Percentiles rank a stretch among this genome's conserved stretches.
phyloP scores from a whole-genome alignment of 805 yeast species.

The Zygosaccharomyces siamensis region DNA sequence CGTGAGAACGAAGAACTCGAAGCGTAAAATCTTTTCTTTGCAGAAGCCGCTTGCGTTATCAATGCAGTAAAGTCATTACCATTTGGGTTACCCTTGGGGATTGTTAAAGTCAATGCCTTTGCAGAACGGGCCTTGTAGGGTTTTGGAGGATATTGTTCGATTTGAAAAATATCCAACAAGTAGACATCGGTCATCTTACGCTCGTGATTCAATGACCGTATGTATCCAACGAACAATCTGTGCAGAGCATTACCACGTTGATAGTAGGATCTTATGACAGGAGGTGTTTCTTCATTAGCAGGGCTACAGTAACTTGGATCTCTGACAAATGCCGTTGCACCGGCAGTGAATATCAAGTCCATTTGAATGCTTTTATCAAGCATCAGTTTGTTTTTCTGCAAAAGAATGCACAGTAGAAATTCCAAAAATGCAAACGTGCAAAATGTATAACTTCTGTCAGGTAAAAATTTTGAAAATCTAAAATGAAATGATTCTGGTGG shows the following conservation, averaged over 20 bases:
- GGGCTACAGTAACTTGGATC: constrained; percentile 5
- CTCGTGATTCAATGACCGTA: constrained; percentile 33
- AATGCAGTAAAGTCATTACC: constrained; percentile 33
- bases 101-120: constrained; percentile 35
- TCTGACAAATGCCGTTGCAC: constrained; percentile 35
- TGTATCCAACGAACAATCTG: constrained; percentile 33
- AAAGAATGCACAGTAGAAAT: constrained; percentile 30
- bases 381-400: constrained; percentile 31
- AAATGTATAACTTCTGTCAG: constrained; percentile 36
- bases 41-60: constrained; percentile 36
- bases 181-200: constrained; percentile 31
- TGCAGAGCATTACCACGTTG: constrained; percentile 36
- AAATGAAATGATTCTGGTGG: constrained; percentile 34
- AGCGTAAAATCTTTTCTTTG: constrained; percentile 33
- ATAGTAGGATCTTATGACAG: constrained; percentile 33
- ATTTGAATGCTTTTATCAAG: constrained; percentile 30
- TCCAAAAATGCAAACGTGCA: constrained; percentile 38
- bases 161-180: constrained; percentile 33
- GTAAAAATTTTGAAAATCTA: constrained; percentile 33
- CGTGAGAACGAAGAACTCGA: constrained; percentile 36
- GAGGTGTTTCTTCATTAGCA: constrained; percentile 29
- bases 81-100: constrained; percentile 21
- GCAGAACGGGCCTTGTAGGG: constrained; percentile 34
- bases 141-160: constrained; percentile 34
- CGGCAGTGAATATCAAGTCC: constrained; percentile 37